Evolutionary conservation across 192 early-diverging fungal genomes (phyloP), one percentile per base, ranked within the genome.

Genomic region (Entomortierella beljakovae): DNA sequence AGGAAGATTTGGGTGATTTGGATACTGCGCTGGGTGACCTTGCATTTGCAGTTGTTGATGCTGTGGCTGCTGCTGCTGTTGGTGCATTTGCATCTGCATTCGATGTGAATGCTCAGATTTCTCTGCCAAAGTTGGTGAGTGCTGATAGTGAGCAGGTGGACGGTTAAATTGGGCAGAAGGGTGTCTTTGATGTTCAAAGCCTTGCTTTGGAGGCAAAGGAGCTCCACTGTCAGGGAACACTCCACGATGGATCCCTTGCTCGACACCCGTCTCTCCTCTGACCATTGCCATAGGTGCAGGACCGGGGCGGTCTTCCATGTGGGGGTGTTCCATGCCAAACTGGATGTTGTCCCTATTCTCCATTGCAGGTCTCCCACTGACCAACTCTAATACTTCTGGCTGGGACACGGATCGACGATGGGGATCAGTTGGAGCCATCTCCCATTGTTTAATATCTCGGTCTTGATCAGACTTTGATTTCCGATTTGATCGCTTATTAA

Each of bases 101-200:
- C 50, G 58, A 8, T 63, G 74, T 2, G 31, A 28, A 33, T 57
- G 38, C 31, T 71, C 70, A 57, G 57, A 63, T 46, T 71, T 61
- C 20, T 57, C 60, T 0, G 55, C 61, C 22, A 57, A 57, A 16
- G 23, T n/a, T 16, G 49, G 68, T 11, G 66, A 32, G 10, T n/a
- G 48, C 16, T 48, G 43, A 16, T 2, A 10, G 1, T 57, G 55
- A 5, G 25, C 22, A 34, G 23, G 26, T 18, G 52, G 49, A 18
- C 33, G 58, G 35, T n/a, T 0, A 66, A 53, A 26, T 22, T 64
- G 49, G 3, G 9, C 28, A 9, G 64, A 48, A 26, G 55, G 23
- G 5, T 61, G 57, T 7, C 37, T 10, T n/a, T 32, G 43, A 48
- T 46, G 56, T 7, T 60, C 49, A 40, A 4, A 48, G 25, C 42